These are phyloP conservation scores for Goffeauzyma gilvescens DNA, from an alignment of 768 basidiomycete species.

Conservation along the genomic window DNA sequence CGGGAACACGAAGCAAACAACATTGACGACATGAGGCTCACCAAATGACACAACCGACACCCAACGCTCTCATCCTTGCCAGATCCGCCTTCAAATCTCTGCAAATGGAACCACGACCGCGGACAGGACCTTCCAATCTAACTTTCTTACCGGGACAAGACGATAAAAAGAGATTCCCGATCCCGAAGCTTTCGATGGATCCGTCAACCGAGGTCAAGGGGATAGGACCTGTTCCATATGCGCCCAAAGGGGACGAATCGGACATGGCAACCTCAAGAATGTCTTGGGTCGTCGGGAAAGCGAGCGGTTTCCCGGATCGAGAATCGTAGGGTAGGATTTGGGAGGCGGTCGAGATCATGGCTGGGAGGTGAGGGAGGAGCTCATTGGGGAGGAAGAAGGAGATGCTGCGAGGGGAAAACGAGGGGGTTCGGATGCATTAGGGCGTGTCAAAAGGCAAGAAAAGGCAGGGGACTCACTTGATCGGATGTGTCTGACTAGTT, in stretches of 20 bases:
- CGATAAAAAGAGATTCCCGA: slow-evolving; percentile 76
- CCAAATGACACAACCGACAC: slow-evolving; percentile 71
- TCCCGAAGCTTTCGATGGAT: slow-evolving; percentile 15
- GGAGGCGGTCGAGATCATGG: slow-evolving; percentile 1
- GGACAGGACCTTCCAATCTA: slow-evolving; percentile 45
- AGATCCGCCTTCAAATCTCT: slow-evolving; percentile 64
- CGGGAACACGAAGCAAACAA: not conserved
- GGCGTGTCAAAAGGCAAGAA: not conserved
- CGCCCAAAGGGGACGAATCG: not conserved
- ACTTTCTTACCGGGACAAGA: slow-evolving; percentile 92
- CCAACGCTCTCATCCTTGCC: slow-evolving; percentile 46
- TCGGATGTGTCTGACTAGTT: slow-evolving; percentile 62
- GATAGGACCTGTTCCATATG: slow-evolving; percentile 14
- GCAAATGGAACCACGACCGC: slow-evolving; percentile 63
- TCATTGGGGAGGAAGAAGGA: slow-evolving; percentile 48
- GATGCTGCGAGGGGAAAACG: slow-evolving; percentile 36
- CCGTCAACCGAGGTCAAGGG: slow-evolving; percentile 1
- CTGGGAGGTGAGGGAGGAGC: slow-evolving; percentile 37
- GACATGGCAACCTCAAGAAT: not conserved
- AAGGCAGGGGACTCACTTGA: slow-evolving; percentile 42
- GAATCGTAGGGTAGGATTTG: not conserved
- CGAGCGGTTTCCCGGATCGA: not conserved
- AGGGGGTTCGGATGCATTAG: not conserved
- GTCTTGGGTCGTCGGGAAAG: not conserved
- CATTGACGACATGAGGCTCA: slow-evolving; percentile 36